Conservation (phyloP, 257 asterid genomes). For the Thymus quinquecostatus region DNA sequence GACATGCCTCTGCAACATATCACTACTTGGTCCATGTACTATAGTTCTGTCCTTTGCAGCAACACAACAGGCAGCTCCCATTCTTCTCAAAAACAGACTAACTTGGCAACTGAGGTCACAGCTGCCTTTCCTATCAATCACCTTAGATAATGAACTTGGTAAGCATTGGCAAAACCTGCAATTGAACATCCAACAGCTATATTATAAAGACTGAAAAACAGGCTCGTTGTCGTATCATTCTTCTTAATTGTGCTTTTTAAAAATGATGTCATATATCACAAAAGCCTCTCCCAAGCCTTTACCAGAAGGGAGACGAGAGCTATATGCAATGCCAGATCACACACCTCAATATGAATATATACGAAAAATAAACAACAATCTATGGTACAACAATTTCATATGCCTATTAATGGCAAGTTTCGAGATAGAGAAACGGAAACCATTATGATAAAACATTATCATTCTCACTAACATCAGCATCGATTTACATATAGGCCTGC, state of each 20-base stretch:
- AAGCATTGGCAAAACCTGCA: constrained; percentile 20
- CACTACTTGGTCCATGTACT: constrained; percentile 56
- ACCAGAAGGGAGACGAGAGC: constrained; percentile 1
- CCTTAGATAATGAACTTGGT: constrained; percentile 12
- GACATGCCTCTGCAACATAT: constrained; percentile 56
- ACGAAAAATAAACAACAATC: neutral
- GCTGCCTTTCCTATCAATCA: constrained; percentile 24
- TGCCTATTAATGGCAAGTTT: neutral
- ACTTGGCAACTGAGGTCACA: constrained; percentile 5
- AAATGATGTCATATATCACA: neutral
- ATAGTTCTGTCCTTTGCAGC: constrained; percentile 74
- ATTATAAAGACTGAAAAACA: constrained; percentile 5
- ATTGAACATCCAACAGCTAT: constrained; percentile 7
- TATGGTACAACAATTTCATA: neutral
- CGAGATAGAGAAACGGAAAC: neutral
- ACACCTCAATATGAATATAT: neutral
- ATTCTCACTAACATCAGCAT: neutral
- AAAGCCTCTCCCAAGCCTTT: neutral
- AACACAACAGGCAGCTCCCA: constrained; percentile 93
- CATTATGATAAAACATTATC: constrained; percentile 5
- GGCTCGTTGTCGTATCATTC: neutral
- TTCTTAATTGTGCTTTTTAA: neutral
- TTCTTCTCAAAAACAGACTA: constrained; percentile 35
- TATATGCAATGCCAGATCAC: constrained; percentile 3
- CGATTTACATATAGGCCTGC: neutral